Percentiles rank a stretch among this genome's conserved stretches.
Evolutionary conservation across 1,139 yeast genomes (phyloP).

Genomic region (Kodamaea alishanica): DNA sequence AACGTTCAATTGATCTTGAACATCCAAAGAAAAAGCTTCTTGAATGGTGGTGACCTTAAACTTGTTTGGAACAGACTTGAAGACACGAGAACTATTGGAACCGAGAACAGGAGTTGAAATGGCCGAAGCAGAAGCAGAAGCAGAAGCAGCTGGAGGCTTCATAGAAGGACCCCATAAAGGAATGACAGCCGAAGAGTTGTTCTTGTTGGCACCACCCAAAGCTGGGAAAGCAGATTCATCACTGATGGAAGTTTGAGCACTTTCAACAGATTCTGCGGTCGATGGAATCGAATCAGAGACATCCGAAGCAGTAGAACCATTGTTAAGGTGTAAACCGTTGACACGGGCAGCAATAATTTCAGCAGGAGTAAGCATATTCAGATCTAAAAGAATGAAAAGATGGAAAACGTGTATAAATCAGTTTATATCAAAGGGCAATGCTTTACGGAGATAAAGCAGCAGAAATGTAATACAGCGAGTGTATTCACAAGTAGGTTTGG

Average conservation of each 20-base stretch:
- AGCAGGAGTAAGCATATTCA: slow-evolving; percentile 54
- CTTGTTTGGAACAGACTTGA: slow-evolving; percentile 21
- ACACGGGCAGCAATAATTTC: slow-evolving; percentile 56
- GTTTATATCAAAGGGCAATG: slow-evolving; percentile 9
- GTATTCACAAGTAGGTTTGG: too few relatives aligned
- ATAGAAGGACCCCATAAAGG: slow-evolving; percentile 36
- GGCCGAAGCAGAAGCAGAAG: slow-evolving; percentile 18
- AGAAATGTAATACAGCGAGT: slow-evolving; percentile 3
- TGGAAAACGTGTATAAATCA: too few relatives aligned
- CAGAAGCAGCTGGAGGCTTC: slow-evolving; percentile 33
- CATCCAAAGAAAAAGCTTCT: slow-evolving; percentile 69
- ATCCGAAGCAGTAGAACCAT: slow-evolving; percentile 3
- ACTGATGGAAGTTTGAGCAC: slow-evolving; percentile 31
- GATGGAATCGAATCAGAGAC: slow-evolving; percentile 3
- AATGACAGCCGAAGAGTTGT: slow-evolving; percentile 17
- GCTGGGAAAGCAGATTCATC: slow-evolving; percentile 71
- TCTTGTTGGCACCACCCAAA: slow-evolving; percentile 46
- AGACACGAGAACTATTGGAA: slow-evolving; percentile 17
- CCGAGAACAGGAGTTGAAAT: slow-evolving; percentile 9
- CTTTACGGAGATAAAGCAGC: slow-evolving; percentile 12
- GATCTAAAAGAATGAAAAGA: not conserved
- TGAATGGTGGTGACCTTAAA: slow-evolving; percentile 47
- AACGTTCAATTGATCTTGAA: slow-evolving; percentile 61
- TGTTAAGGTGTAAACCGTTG: slow-evolving; percentile 27
- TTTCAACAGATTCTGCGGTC: slow-evolving; percentile 10